A percentile compares a stretch with the other conserved stretches of the same genome.
Evolutionary conservation across 768 basidiomycete genomes (phyloP).

Genomic region (Tricholoma furcatifolium): DNA sequence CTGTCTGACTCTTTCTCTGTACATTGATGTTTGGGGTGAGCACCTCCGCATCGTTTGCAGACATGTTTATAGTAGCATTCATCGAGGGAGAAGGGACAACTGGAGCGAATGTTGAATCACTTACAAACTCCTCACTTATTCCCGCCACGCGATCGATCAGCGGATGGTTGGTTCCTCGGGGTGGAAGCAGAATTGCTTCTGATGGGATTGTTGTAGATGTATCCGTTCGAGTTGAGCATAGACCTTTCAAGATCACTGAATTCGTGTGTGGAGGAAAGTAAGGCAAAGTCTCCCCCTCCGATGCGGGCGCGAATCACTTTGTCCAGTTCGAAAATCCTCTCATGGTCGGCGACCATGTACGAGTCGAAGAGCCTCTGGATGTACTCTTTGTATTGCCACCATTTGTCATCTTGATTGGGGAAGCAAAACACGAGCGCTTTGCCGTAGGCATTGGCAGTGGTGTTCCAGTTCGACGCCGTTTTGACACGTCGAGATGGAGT

Average conservation of each 20-base stretch:
- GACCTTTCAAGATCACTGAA: neutral
- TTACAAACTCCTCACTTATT: too few relatives aligned
- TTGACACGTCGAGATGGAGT: constrained; percentile 15
- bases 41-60: neutral
- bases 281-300: constrained; percentile 3
- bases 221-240: neutral
- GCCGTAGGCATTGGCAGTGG: constrained; percentile 17
- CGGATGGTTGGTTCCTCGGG: too few relatives aligned
- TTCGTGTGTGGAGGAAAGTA: constrained; percentile 18
- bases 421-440: constrained; percentile 23
- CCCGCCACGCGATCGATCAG: too few relatives aligned
- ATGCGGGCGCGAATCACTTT: constrained; percentile 20
- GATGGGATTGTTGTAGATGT: too few relatives aligned
- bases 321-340: too few relatives aligned
- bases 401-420: constrained; percentile 21
- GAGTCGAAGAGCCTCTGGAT: constrained; percentile 22
- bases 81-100: neutral
- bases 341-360: constrained; percentile 28
- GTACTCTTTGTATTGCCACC: constrained; percentile 20
- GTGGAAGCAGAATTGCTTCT: too few relatives aligned
- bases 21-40: neutral
- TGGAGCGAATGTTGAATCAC: neutral
- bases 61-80: too few relatives aligned
- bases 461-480: constrained; percentile 21
- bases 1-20: too few relatives aligned